Evolutionary conservation across 2,329 filamentous ascomycete genomes (phyloP).

Genomic region (Venturia effusa): DNA sequence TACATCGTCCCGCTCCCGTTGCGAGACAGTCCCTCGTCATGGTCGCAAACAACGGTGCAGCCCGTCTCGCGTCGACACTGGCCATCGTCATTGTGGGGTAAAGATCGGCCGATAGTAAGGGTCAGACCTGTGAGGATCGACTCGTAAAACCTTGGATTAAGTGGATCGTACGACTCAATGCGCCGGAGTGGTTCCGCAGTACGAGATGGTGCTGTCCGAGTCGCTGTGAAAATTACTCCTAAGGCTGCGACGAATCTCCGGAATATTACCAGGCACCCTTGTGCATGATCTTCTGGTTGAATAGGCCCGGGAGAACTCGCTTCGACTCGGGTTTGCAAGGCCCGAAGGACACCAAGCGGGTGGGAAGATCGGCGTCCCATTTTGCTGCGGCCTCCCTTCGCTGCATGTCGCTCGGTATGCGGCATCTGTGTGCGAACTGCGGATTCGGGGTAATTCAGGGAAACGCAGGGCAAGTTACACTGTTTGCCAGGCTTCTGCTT

Average conservation of each 20-base stretch:
- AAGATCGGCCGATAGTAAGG: background rate
- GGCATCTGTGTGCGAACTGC: background rate
- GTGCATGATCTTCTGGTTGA: background rate
- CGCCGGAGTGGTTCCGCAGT: background rate
- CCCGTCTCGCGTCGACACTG: background rate
- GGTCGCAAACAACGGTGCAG: background rate
- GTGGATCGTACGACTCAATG: background rate
- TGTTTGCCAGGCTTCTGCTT: background rate
- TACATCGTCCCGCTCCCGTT: background rate
- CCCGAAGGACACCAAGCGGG: background rate
- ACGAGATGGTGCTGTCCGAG: background rate
- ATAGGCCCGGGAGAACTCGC: background rate
- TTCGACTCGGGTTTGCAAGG: background rate
- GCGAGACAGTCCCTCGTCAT: background rate
- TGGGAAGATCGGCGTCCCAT: background rate
- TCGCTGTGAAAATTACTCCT: background rate
- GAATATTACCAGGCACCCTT: too few relatives aligned
- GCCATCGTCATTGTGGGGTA: background rate
- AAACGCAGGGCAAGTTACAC: background rate
- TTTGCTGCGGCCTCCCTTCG: background rate
- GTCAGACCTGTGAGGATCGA: background rate
- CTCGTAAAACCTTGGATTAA: background rate
- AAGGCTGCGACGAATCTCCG: background rate
- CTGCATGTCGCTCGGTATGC: background rate
- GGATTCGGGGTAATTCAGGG: too few relatives aligned